Percentiles rank a stretch among this genome's conserved stretches.
Conservation (phyloP, 345 rosid genomes). For the Camelina sativa region DNA sequence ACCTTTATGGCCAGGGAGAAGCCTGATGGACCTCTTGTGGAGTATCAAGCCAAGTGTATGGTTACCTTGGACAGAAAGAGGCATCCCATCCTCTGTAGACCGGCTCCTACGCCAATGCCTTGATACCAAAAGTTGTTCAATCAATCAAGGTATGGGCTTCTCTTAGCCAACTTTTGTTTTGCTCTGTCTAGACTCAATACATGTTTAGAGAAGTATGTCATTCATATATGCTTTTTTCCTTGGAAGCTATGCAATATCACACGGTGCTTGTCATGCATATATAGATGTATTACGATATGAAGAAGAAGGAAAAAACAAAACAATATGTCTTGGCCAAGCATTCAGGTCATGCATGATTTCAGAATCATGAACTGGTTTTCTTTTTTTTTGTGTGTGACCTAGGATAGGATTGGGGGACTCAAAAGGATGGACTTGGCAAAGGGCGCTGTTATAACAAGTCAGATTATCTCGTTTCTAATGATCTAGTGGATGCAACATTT, state of each 20-base stretch:
- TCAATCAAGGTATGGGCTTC: neutral
- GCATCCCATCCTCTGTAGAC: conserved; percentile 36
- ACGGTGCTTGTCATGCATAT: neutral
- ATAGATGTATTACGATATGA: neutral
- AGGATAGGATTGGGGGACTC: neutral
- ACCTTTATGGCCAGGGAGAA: conserved; percentile 32
- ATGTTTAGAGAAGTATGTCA: neutral
- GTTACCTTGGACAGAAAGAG: conserved; percentile 7
- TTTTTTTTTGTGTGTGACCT: neutral
- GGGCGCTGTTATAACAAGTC: neutral
- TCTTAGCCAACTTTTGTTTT: neutral
- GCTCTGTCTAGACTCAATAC: neutral
- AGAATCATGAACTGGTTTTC: neutral
- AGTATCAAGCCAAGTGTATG: conserved; percentile 24
- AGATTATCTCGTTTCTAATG: neutral
- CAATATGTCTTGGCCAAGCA: too few relatives aligned
- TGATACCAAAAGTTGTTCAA: neutral
- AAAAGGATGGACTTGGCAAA: neutral
- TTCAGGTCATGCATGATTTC: neutral
- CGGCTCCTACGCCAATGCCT: conserved; percentile 13
- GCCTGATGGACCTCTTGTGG: conserved; percentile 12
- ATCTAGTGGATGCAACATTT: neutral
- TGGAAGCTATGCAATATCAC: neutral
- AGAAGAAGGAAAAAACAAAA: neutral
- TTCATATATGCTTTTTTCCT: neutral